A percentile compares a stretch with the other conserved stretches of the same genome.
Conservation (phyloP, 768 basidiomycete species). For the Rickenella mellea region DNA sequence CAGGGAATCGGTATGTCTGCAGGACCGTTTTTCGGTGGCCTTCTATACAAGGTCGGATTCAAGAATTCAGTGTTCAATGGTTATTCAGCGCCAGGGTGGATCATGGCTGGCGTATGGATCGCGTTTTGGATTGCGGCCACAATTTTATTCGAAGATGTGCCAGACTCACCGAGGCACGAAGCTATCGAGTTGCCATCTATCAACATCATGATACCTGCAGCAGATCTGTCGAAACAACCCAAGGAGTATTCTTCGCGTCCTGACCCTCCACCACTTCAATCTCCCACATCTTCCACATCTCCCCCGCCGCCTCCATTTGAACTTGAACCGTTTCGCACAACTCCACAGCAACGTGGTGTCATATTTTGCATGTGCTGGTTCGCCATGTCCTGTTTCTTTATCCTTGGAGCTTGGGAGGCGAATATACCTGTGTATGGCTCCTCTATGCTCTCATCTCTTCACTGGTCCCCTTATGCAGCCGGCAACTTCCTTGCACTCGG, state of each 20-base stretch:
- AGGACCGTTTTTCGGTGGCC: constrained; percentile 55
- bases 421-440: constrained; percentile 57
- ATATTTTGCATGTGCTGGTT: constrained; percentile 61
- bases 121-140: constrained; percentile 36
- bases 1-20: constrained; percentile 53
- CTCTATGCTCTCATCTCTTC: constrained; percentile 24
- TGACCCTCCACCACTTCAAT: too few species aligned
- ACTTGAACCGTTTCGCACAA: too few species aligned
- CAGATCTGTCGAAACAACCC: too few species aligned
- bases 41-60: constrained; percentile 55
- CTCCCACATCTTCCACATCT: too few species aligned
- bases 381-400: constrained; percentile 60
- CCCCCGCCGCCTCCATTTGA: background rate
- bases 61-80: constrained; percentile 51
- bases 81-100: constrained; percentile 57
- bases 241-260: too few species aligned
- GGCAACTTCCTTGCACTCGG: constrained; percentile 68
- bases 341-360: constrained; percentile 38
- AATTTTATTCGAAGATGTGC: constrained; percentile 24
- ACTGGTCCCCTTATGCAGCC: constrained; percentile 52
- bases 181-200: background rate
- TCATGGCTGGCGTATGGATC: constrained; percentile 47
- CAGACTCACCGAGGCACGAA: constrained; percentile 10
- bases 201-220: too few species aligned
- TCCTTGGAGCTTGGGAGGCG: constrained; percentile 61